These are phyloP conservation scores for Antrodiella citrinella DNA, from an alignment of 768 basidiomycete species.

Conservation along the genomic window DNA sequence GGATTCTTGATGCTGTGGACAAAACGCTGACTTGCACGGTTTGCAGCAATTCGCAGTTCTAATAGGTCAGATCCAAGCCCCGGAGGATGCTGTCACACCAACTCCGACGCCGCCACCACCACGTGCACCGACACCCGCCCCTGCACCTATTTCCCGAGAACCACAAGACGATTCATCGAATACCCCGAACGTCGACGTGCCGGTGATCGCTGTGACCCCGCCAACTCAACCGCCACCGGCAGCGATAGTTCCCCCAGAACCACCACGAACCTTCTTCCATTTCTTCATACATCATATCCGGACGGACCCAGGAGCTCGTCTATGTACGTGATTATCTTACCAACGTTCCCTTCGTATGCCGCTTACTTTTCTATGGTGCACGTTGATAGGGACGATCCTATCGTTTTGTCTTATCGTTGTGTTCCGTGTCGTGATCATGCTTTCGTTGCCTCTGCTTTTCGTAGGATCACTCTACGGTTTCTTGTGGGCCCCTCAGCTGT, in stretches of 20 bases:
- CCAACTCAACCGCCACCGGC: slow-evolving; percentile 5
- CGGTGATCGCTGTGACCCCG: slow-evolving; percentile 11
- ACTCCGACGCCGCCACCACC: slow-evolving; percentile 14
- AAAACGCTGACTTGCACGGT: neutral
- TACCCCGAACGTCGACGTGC: slow-evolving; percentile 1
- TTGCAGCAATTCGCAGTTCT: slow-evolving; percentile 75
- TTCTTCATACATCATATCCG: slow-evolving; percentile 52
- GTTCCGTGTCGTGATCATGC: slow-evolving; percentile 65
- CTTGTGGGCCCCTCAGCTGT: slow-evolving; percentile 84
- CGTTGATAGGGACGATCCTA: slow-evolving; percentile 49
- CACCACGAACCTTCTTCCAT: slow-evolving; percentile 27
- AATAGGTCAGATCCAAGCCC: slow-evolving; percentile 76
- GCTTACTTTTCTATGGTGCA: neutral
- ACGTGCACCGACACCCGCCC: slow-evolving; percentile 9
- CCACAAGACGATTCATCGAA: neutral
- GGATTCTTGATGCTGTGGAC: no score
- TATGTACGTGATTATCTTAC: slow-evolving; percentile 41
- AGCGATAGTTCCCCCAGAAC: slow-evolving; percentile 15
- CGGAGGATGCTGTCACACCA: slow-evolving; percentile 43
- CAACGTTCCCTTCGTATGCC: neutral
- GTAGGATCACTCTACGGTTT: slow-evolving; percentile 64
- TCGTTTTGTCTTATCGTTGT: slow-evolving; percentile 65
- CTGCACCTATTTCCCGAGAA: slow-evolving; percentile 8
- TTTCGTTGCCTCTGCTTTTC: slow-evolving; percentile 56
- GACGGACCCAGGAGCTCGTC: slow-evolving; percentile 61